phyloP scores from a whole-genome alignment of 139 green algal genomes.

The Mychonastes homosphaera region DNA sequence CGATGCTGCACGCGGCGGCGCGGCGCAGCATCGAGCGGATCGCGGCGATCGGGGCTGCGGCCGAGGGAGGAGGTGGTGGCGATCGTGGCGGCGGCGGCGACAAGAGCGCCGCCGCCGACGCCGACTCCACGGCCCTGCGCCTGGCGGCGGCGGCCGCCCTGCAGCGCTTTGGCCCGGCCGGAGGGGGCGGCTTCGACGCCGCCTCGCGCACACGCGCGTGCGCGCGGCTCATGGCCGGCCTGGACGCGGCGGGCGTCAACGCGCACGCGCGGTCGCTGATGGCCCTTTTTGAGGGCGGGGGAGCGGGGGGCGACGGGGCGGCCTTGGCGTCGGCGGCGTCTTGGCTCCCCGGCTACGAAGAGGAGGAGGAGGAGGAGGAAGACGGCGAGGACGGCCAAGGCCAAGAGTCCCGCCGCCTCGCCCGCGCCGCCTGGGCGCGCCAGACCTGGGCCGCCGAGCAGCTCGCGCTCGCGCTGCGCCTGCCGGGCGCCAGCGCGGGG shows the following conservation, averaged over 20 bases:
- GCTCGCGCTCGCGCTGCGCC: constrained; percentile 26
- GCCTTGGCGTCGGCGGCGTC: neutral
- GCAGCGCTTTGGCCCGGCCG: constrained; percentile 8
- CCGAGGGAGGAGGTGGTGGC: neutral
- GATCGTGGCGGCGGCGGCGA: neutral
- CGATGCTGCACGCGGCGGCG: constrained; percentile 44
- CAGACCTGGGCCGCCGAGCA: constrained; percentile 26
- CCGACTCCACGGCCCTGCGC: neutral
- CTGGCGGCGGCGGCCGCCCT: constrained; percentile 22
- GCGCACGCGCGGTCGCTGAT: constrained; percentile 24
- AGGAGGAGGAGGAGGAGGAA: constrained; percentile 7
- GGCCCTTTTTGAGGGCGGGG: constrained; percentile 19
- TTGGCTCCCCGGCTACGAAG: neutral
- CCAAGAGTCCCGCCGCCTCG: neutral
- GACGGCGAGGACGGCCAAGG: neutral
- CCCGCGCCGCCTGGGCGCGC: constrained; percentile 4
- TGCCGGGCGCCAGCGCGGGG: constrained; percentile 15
- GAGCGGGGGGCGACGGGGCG: neutral
- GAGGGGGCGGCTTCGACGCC: constrained; percentile 14
- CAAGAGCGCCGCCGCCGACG: neutral
- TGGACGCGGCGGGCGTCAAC: constrained; percentile 32
- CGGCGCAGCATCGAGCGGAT: constrained; percentile 31
- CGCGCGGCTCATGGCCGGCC: constrained; percentile 15
- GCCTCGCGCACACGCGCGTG: constrained; percentile 8
- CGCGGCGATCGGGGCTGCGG: neutral